Evolutionary conservation across 2,329 filamentous ascomycete species (phyloP), one percentile per base, ranked within the genome.

Genomic region (Penicillium janthinellum): DNA sequence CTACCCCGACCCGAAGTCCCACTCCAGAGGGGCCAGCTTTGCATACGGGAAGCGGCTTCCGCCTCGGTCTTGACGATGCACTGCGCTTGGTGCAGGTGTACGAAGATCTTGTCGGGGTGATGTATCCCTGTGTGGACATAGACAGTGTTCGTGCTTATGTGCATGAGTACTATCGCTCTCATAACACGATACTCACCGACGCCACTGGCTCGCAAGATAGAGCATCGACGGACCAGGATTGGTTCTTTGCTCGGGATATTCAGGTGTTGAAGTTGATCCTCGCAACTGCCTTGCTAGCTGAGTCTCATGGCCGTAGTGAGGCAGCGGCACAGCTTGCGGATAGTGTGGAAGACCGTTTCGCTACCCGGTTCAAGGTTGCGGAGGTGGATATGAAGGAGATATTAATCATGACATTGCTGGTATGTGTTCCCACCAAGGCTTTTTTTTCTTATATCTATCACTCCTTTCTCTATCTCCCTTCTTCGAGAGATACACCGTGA

Each of bases 91-190:
- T 91, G 61, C 82, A 85, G 14, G 80, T 96, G 0, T 93, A 94
- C 72, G 90, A 96, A 63, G 91, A 96, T 65, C 91, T 96, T 69
- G 88, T 95, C 68, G 91, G 91, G 37, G 84, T 93, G 66, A 95
- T 96, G 90, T 96, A 96, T 71, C 92, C 92, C 0, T 87, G 96
- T 15, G 75, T 96, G 41, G 85, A 90, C 65, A 87, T 95, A 35
- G 85, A 90, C 31, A 81, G 82, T 56, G 80, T 95, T 52, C 86
- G 91, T 41, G 79, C 81, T 15, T 74, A 73, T 53, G 70, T 70
- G 15, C 61, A 64, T 15, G 69, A 70, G 22, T 71, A 63, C 39
- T 71, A 66, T 60, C 62, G 64, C 39, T 44, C 34, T 50, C 61
- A 38, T 37, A 58, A 34, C 56, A 56, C 20, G 50, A 25, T 22